A percentile compares a stretch with the other conserved stretches of the same genome.
Evolutionary conservation across 73 alveolate species (phyloP).

Genomic region (Urostyla sp.): DNA sequence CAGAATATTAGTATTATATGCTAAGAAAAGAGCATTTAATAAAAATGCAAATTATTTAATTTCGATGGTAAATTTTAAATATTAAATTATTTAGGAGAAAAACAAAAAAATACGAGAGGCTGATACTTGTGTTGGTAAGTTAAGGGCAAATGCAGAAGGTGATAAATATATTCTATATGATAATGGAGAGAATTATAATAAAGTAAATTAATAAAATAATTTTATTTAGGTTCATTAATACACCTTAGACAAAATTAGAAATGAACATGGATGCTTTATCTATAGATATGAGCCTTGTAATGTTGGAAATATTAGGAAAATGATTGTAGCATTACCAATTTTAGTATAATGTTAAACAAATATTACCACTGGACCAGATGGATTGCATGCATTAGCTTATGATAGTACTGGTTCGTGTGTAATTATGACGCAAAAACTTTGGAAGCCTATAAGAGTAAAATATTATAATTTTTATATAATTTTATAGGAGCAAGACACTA

Average conservation of each 20-base stretch:
- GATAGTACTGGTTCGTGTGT: slow-evolving; percentile 29
- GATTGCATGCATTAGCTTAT: slow-evolving; percentile 17
- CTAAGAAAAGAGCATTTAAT: slow-evolving; percentile 50
- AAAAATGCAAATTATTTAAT: slow-evolving; percentile 51
- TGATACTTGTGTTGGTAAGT: slow-evolving; percentile 32
- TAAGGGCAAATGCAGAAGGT: slow-evolving; percentile 52
- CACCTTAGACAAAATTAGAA: slow-evolving; percentile 7
- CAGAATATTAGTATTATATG: slow-evolving; percentile 12
- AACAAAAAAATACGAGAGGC: slow-evolving; percentile 12
- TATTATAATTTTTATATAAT: too few relatives aligned
- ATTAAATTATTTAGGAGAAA: slow-evolving; percentile 28
- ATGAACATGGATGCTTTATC: slow-evolving; percentile 42
- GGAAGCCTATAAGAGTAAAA: slow-evolving; percentile 39
- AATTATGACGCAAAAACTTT: slow-evolving; percentile 6
- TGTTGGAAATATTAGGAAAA: slow-evolving; percentile 51
- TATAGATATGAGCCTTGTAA: slow-evolving; percentile 51
- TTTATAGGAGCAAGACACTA: slow-evolving; percentile 8
- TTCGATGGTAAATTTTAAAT: slow-evolving; percentile 34
- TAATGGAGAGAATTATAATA: slow-evolving; percentile 39
- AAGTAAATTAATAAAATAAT: slow-evolving; percentile 19
- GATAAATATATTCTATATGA: slow-evolving; percentile 45
- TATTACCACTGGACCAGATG: slow-evolving; percentile 30
- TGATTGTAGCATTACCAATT: slow-evolving; percentile 16
- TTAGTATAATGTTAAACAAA: background rate
- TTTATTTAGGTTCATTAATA: background rate